Evolutionary conservation across 2,329 filamentous ascomycete genomes (phyloP), one percentile per base, ranked within the genome.

Genomic region (Fonsecaea multimorphosa): DNA sequence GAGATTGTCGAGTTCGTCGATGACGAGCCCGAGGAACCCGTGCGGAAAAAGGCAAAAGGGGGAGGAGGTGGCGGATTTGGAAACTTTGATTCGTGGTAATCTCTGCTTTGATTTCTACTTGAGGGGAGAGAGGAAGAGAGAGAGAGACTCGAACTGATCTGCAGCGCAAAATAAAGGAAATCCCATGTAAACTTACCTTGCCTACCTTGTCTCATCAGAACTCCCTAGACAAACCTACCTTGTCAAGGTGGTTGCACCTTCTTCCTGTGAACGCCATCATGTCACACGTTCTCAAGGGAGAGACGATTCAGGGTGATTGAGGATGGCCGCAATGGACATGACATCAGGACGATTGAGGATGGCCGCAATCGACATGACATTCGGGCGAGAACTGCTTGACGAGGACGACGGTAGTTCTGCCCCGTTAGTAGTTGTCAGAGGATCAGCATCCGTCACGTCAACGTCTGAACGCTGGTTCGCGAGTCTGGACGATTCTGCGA

Each of bases 21-120:
- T 67, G 84, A 88, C 22, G 88, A 85, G 40, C 89, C 87, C 76
- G 87, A 87, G 27, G 88, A 92, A 72, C 92, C 91, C 19, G 86
- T 84, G 3, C 88, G 87, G 78, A 98, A 97, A 80, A 98, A 97
- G 80, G 78, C 82, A 1, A 95, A 91, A 75, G 84, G 74, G 1
- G 58, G 58, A 49, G 86, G 87, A 12, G 86, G 87, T 9, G 93
- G 87, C 9, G 93, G 92, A 0, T 99, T 98, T 83, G 93, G 94
- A 1, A 96, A 97, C 78, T 99, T 99, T 77, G 93, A 97, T 78
- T 86, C 82, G 40, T 99, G 95, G 94, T 97, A 54, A 68, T 53
- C 44, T 27, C 44, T 16, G 27, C 9, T 2, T 14, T 38, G 1
- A 19, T 19, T 44, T 9, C n/a, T 49, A 24, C 19, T 8, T 49